Base-by-base conservation (phyloP, 768 basidiomycete species). In the Amanita rubescens region DNA sequence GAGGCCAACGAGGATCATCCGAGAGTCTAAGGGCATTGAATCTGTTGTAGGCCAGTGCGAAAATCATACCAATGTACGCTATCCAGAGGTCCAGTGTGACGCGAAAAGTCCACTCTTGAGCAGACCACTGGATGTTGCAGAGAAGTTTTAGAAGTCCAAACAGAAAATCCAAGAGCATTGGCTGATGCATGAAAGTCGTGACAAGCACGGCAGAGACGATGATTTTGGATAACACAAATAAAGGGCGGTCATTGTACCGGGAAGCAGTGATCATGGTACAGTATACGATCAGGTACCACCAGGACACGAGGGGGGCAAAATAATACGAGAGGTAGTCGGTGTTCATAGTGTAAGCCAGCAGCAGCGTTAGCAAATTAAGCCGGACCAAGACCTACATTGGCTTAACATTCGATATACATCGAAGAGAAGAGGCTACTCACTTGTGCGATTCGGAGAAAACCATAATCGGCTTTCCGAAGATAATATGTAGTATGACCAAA, bases 321-420 rank as follows among this genome's bases (percentile, higher is more conserved):
- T 94, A 95, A 68, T 94, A 94, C 45, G 81, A 89, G 57, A 92
- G 80, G 68, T 94, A 96, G 67, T 91, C 78, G 54, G 90, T 92
- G 71, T 94, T 82, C 92, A 95, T 94, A 41, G 84, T 79, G 70
- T 94, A 96, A 7, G 87, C 85, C 44, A 96, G 77, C 22, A 84
- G 69, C 49, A 95, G 70, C 4, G 92, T 91, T 41, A 93, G 75
- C 30, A 94, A 68, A 69, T 95, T 96, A 54, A 94, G 72, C 17
- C 93, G 82, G 53, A 93, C 78, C 63, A 94, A 67, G 54, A 87
- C 85, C 81, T 85, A 63, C 20, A 42, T 51, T 45, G 30, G 49
- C 42, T 25, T 30, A 49, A 58, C 53, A 34, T 58, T 2, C 39
- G 32, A 10, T 53, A 12, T 30, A 49, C 22, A 49, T 20, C 50